Evolutionary conservation across 2,329 filamentous ascomycete species (phyloP).

Genomic region (Aureobasidium sp.): DNA sequence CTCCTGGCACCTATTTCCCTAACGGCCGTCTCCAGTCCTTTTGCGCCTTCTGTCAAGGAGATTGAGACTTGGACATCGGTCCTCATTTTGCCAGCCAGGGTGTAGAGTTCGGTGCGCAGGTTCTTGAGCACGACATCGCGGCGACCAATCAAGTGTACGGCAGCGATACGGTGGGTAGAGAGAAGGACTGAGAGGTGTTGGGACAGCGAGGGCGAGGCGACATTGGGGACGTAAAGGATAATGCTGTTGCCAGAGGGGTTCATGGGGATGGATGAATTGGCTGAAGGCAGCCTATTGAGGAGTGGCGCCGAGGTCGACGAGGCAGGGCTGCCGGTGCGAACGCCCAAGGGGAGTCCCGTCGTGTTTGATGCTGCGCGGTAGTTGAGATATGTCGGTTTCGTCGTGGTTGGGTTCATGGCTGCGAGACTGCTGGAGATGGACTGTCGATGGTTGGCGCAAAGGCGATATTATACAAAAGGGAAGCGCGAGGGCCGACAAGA

Average conservation of each 20-base stretch:
- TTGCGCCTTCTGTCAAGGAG: background rate
- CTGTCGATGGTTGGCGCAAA: background rate
- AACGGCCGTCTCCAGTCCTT: background rate
- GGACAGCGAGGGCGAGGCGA: background rate
- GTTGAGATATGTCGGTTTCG: slow-evolving; percentile 15
- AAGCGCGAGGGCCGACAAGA: background rate
- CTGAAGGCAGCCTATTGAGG: slow-evolving; percentile 1
- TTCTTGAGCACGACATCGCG: slow-evolving; percentile 9
- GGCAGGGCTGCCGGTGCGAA: background rate
- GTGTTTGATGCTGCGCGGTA: background rate
- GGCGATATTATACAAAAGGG: background rate
- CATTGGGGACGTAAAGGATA: slow-evolving; percentile 6
- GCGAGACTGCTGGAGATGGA: background rate
- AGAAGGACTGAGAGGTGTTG: background rate
- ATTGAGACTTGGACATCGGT: slow-evolving; percentile 9
- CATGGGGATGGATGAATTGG: background rate
- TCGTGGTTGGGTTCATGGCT: background rate
- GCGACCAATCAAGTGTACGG: slow-evolving; percentile 1
- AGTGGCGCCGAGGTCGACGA: background rate
- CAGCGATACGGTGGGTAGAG: background rate
- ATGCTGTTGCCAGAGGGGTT: slow-evolving; percentile 8
- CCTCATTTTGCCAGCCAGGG: slow-evolving; percentile 8
- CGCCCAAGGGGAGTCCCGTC: background rate
- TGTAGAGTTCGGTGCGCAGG: slow-evolving; percentile 11
- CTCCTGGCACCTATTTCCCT: background rate